Base-by-base conservation (phyloP, 2,329 filamentous ascomycete genomes). In the Lasiodiplodia sp. region DNA sequence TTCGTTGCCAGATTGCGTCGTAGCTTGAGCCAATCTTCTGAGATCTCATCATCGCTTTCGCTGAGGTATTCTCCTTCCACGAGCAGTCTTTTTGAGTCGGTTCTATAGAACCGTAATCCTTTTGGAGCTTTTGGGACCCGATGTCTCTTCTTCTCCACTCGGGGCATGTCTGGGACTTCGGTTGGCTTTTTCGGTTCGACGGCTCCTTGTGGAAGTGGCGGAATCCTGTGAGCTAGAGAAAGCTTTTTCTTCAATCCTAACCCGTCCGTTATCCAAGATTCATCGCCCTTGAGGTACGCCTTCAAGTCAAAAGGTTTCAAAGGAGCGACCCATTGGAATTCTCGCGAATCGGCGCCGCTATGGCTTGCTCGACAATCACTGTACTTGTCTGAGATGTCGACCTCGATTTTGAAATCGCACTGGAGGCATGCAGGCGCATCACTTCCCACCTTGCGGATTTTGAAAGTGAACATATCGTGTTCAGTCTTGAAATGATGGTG, bases 31-130 rank as follows among this genome's bases (percentile, higher is more conserved):
- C 81, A 53, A 21, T 64, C 47, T 10, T 47, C 34, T 40, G 53
- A 60, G 28, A 60, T 38, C 18, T 44, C 40, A 16, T 83, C 79
- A 34, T 84, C 83, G 70, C 81, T 83, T 67, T 84, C 82, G 57
- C 76, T 80, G 18, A 83, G 71, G 4, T 71, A 55, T 60, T 82
- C 80, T 8, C 79, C 81, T 40, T 78, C 73, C 8, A 71, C 58
- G 2, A 84, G 70, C 2, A 73, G 74, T 11, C 80, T 74, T 70
- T 83, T 84, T 1, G 79, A 79, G 2, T 73, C 71, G 12, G 76
- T 75, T n/a, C 81, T 75, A 69, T 81, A 83, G 68, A 83, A 81
- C 0, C 73, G 75, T 14, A 82, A 71, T 1, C 75, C 75, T 1
- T 38, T 23, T 0, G 76, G 74, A 0, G 81, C 75, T 5, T 69